phyloP scores from a whole-genome alignment of 148 eudicot species.

The Silene conica region DNA sequence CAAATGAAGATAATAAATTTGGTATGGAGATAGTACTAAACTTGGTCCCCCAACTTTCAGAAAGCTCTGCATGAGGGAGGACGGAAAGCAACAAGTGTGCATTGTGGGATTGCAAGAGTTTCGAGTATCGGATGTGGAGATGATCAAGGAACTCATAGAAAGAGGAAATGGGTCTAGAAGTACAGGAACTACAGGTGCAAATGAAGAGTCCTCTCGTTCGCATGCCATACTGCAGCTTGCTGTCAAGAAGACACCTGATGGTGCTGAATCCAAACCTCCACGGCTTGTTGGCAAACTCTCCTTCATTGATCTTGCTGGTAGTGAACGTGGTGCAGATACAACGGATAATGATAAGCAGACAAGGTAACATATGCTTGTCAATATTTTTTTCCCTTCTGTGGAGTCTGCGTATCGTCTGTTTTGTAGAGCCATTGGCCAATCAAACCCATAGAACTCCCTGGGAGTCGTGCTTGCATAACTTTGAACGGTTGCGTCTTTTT shows the following conservation, averaged over 20 bases:
- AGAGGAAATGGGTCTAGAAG: constrained; percentile 87
- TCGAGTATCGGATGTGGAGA: constrained; percentile 85
- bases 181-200: constrained; percentile 99
- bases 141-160: constrained; percentile 89
- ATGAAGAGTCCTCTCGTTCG: constrained; percentile 97
- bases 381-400: not conserved
- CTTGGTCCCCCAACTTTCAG: constrained; percentile 36
- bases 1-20: not conserved
- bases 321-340: constrained; percentile 99
- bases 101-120: constrained; percentile 97
- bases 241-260: constrained; percentile 67
- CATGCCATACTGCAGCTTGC: constrained; percentile 99
- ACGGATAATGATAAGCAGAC: constrained; percentile 99
- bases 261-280: constrained; percentile 74
- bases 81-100: constrained; percentile 95
- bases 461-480: not conserved
- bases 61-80: constrained; percentile 95
- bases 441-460: not conserved
- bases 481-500: not conserved
- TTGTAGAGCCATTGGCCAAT: not conserved
- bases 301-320: constrained; percentile 99
- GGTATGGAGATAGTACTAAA: not conserved
- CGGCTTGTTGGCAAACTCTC: constrained; percentile 88
- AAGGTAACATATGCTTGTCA: constrained; percentile 40
- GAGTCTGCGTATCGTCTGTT: not conserved